Base-by-base conservation (phyloP, 2,329 filamentous ascomycete genomes). In the Aspergillus tamarii region DNA sequence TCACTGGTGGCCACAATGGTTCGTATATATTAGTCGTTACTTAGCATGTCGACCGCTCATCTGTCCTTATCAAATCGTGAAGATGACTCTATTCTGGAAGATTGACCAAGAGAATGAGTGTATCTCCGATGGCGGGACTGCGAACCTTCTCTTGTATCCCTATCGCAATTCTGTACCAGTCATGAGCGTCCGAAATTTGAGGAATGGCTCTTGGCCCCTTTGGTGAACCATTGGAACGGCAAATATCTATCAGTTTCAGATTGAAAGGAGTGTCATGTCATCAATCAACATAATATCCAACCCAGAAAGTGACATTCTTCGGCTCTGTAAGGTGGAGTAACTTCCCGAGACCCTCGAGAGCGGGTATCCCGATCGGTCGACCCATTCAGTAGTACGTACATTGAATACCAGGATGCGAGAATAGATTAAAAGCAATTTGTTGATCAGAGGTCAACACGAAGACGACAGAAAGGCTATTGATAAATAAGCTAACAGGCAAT, bases 281-380 rank as follows among this genome's bases (percentile, higher is more conserved):
- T 54, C 11, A 36, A 55, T 55, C 45, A 63, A 62, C 56, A 55
- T 57, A 45, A 58, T 53, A 34, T 21, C 41, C 56, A 61, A 39
- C 52, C 59, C 56, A 61, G 56, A 46, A 61, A 61, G 54, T 54
- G 59, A 46, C 65, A 67, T 67, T 67, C 64, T 67, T 67, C 61
- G 65, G 65, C 48, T 65, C 60, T 59, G 28, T 46, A 43, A 55
- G 59, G 60, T 57, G 56, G 56, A 64, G 56, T 45, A 62, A 60
- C 59, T 66, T 56, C 61, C 65, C 60, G 57, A 65, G 12, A 57
- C 28, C 46, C 43, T 43, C 56, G 55, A 56, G 48, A 56, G 61
- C 62, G 66, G 66, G 43, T 66, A 66, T 62, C 59, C 61, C 61
- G 61, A 67, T 67, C 64, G 57, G 43, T 57, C 48, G 43, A 64